Evolutionary conservation across 176 grass and related monocot genomes (phyloP).

Genomic region (Oryza rufipogon): DNA sequence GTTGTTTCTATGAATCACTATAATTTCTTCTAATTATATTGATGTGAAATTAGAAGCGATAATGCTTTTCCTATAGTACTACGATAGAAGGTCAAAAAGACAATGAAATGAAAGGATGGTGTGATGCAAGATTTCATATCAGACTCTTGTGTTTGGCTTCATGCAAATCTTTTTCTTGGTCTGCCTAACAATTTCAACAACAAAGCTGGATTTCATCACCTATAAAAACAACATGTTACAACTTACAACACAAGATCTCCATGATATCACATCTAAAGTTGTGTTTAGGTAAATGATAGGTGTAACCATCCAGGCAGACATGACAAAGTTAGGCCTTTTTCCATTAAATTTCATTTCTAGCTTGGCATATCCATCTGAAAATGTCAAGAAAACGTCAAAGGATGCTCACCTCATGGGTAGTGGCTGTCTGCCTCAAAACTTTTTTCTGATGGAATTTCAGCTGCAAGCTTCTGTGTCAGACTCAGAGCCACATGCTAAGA

Average conservation of each 20-base stretch:
- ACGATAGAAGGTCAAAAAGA: background rate
- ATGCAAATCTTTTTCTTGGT: background rate
- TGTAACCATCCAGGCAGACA: constrained; percentile 33
- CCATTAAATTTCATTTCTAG: background rate
- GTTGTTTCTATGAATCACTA: too few relatives aligned
- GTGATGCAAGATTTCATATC: background rate
- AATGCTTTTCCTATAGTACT: background rate
- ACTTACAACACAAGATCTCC: background rate
- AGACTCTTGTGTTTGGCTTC: background rate
- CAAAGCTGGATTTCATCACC: background rate
- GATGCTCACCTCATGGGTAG: constrained; percentile 12
- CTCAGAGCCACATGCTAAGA: constrained; percentile 10
- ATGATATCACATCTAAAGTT: background rate
- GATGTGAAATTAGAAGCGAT: background rate
- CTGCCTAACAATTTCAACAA: background rate
- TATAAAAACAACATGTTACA: background rate
- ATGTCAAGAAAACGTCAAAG: constrained; percentile 21
- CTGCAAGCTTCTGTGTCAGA: constrained; percentile 16
- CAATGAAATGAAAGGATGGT: background rate
- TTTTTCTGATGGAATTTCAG: constrained; percentile 29
- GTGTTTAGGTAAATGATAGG: constrained; percentile 26
- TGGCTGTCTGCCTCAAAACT: background rate
- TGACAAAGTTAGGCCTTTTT: constrained; percentile 4
- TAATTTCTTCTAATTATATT: background rate
- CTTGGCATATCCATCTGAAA: background rate